Evolutionary conservation across 1,284 basidiomycete species (phyloP).

Genomic region (Rhizopogon parksii): DNA sequence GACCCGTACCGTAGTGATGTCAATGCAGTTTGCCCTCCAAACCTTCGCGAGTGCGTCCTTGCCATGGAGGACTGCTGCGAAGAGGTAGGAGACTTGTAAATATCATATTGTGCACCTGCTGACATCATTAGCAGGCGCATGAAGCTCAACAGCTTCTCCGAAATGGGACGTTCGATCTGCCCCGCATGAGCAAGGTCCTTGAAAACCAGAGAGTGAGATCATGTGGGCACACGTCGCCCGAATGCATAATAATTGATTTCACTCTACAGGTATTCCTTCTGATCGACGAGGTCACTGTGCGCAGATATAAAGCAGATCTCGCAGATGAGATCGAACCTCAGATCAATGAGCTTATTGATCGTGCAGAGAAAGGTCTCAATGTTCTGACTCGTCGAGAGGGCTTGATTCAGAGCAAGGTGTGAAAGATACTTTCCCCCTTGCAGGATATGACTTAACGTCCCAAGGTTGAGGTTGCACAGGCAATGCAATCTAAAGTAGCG

Average conservation of each 20-base stretch:
- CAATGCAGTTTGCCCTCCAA: constrained; percentile 58
- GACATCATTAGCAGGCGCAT: constrained; percentile 38
- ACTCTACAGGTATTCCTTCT: constrained; percentile 57
- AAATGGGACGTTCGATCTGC: constrained; percentile 62
- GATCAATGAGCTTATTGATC: constrained; percentile 61
- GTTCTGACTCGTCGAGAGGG: constrained; percentile 52
- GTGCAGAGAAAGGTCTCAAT: constrained; percentile 62
- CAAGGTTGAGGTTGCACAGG: constrained; percentile 48
- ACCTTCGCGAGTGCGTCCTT: constrained; percentile 62
- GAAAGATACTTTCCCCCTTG: not conserved
- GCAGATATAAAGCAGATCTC: constrained; percentile 62
- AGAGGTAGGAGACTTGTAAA: constrained; percentile 36
- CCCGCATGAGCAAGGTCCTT: constrained; percentile 58
- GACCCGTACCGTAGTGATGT: constrained; percentile 54
- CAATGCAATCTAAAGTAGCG: constrained; percentile 33
- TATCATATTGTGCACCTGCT: not conserved
- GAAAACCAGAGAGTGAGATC: constrained; percentile 52
- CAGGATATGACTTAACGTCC: not conserved
- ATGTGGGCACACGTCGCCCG: not conserved
- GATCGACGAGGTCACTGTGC: constrained; percentile 60
- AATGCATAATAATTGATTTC: constrained; percentile 2
- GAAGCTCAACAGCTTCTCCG: constrained; percentile 64
- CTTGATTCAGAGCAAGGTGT: constrained; percentile 53
- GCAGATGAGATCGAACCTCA: constrained; percentile 75
- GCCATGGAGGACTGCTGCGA: constrained; percentile 72